phyloP scores from a whole-genome alignment of 1,139 yeast species.

The Debaryomyces sp. region DNA sequence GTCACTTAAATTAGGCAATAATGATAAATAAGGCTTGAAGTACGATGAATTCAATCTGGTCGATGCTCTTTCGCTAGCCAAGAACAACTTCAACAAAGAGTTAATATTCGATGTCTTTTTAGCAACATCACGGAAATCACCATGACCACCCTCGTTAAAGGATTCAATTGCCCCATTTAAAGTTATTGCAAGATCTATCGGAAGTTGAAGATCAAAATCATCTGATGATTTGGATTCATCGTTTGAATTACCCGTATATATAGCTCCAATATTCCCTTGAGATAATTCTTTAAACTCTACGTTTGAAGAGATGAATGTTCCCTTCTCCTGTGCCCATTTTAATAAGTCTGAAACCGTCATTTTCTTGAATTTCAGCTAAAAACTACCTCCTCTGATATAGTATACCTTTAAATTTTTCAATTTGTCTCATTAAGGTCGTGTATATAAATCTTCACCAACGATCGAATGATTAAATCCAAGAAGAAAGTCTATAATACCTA shows the following conservation, averaged over 20 bases:
- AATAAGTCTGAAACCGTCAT: constrained; percentile 23
- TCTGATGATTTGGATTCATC: constrained; percentile 9
- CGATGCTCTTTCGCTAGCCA: constrained; percentile 39
- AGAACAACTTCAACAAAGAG: constrained; percentile 48
- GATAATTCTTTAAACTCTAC: constrained; percentile 26
- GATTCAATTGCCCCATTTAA: constrained; percentile 43
- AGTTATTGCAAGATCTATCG: constrained; percentile 42
- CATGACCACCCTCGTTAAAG: constrained; percentile 27
- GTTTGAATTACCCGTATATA: constrained; percentile 18
- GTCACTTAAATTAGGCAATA: constrained; percentile 55
- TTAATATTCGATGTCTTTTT: constrained; percentile 35
- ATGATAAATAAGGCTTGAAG: constrained; percentile 53
- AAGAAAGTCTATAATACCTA: neutral
- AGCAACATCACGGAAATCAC: constrained; percentile 20
- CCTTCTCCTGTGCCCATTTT: constrained; percentile 54
- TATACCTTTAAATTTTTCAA: neutral
- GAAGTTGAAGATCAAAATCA: constrained; percentile 32
- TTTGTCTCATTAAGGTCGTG: neutral
- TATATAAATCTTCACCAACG: neutral
- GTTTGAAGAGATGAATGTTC: constrained; percentile 39
- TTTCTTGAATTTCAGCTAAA: constrained; percentile 16
- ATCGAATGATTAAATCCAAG: neutral
- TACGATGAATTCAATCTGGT: constrained; percentile 20
- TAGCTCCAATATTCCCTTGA: constrained; percentile 43
- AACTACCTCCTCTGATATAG: neutral